Conservation (phyloP, 2,329 filamentous ascomycete species). For the Arthroderma uncinatum region DNA sequence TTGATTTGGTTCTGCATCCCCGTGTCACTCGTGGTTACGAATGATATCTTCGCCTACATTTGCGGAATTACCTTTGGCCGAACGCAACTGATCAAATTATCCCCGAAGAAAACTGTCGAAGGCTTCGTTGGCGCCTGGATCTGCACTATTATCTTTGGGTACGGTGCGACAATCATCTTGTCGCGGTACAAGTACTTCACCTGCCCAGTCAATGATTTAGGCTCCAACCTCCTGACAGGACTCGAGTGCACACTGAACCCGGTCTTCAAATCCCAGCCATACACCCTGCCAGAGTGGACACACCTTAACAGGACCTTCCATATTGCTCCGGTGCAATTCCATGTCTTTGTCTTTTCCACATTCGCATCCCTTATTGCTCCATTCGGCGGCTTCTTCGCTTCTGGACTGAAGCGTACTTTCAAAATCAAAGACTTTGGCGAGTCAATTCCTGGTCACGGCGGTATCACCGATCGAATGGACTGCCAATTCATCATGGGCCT, state of each 20-base stretch:
- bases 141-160: constrained; percentile 80
- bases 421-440: constrained; percentile 99
- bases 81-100: constrained; percentile 94
- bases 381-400: constrained; percentile 97
- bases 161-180: constrained; percentile 69
- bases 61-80: constrained; percentile 94
- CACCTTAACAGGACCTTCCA: constrained; percentile 62
- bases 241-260: constrained; percentile 85
- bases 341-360: constrained; percentile 77
- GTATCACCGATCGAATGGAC: constrained; percentile 98
- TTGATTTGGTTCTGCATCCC: constrained; percentile 99
- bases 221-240: constrained; percentile 83
- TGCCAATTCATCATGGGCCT: constrained; percentile 99
- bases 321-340: constrained; percentile 81
- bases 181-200: constrained; percentile 95
- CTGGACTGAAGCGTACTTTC: constrained; percentile 93
- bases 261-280: constrained; percentile 70
- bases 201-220: constrained; percentile 92
- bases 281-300: constrained; percentile 60
- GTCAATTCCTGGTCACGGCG: constrained; percentile 92
- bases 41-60: constrained; percentile 97
- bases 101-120: constrained; percentile 97
- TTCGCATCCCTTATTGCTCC: constrained; percentile 95
- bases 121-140: constrained; percentile 94
- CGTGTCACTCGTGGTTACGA: constrained; percentile 88